These are phyloP conservation scores for Fusarium nurragi DNA, from an alignment of 2,329 filamentous ascomycete genomes.

Conservation along the genomic window DNA sequence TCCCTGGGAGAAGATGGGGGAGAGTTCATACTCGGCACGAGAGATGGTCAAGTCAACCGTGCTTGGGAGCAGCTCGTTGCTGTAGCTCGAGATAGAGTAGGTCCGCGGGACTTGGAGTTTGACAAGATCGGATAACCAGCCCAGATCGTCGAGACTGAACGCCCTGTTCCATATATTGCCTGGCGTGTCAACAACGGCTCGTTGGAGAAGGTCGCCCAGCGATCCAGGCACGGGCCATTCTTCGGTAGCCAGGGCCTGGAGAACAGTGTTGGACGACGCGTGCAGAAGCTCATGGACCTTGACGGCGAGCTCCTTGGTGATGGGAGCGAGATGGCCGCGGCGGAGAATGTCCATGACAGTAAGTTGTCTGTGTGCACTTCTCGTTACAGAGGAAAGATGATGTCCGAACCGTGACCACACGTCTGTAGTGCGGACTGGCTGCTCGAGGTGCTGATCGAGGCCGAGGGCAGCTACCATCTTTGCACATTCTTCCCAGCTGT, in stretches of 20 bases:
- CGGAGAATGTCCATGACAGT: slow-evolving; percentile 61
- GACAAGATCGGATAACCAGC: slow-evolving; percentile 59
- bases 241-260: slow-evolving; percentile 59
- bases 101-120: slow-evolving; percentile 61
- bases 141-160: slow-evolving; percentile 56
- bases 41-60: slow-evolving; percentile 63
- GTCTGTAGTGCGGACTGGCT: slow-evolving; percentile 50
- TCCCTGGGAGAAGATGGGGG: slow-evolving; percentile 52
- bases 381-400: slow-evolving; percentile 54
- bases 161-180: slow-evolving; percentile 61
- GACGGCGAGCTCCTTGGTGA: slow-evolving; percentile 61
- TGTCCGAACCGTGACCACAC: slow-evolving; percentile 59
- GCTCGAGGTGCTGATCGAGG: slow-evolving; percentile 57
- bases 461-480: slow-evolving; percentile 63
- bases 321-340: slow-evolving; percentile 61
- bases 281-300: slow-evolving; percentile 59
- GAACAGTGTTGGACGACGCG: slow-evolving; percentile 59
- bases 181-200: slow-evolving; percentile 58
- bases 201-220: slow-evolving; percentile 60
- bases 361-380: slow-evolving; percentile 46
- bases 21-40: slow-evolving; percentile 60
- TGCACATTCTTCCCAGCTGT: slow-evolving; percentile 63
- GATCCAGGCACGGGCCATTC: slow-evolving; percentile 63
- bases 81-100: slow-evolving; percentile 62
- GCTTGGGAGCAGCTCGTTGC: slow-evolving; percentile 60